Base-by-base conservation (phyloP, 352 stramenopile species). In the Globisporangium nagaii region DNA sequence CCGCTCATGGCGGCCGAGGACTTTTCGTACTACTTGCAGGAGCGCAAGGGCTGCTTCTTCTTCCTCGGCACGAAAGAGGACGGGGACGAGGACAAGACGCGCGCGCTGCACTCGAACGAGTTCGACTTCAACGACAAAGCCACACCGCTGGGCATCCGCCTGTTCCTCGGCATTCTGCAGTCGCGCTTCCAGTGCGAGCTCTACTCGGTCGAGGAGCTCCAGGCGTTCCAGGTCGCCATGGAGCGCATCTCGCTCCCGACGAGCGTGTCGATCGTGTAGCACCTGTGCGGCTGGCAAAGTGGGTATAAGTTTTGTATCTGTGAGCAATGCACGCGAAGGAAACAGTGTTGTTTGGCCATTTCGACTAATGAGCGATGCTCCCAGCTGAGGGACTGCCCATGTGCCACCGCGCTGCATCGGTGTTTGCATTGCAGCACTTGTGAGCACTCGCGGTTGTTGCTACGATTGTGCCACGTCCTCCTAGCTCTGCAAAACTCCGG, bases 1-100 rank as follows among this genome's bases (percentile, higher is more conserved):
- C 65, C 91, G 4, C 96, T 96, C 27, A 98, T 98, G 94, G 93
- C 92, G 5, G 88, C 83, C 6, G 94, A 98, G 70, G 94, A 98
- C 62, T 98, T 98, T 79, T 84, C 82, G 13, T 98, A 96, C 63
- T 94, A 78, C 53, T 51, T 94, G 27, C 79, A 88, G 28, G 75
- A 89, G 36, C 75, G 78, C 55, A 90, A 90, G 50, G 84, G 84
- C 37, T 94, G 84, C 57, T 92, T 89, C 52, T 92, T 91, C 51
- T 92, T 94, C 51, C 56, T 94, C 25, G 84, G 84, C 31, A 93
- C 80, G 17, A 91, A 89, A 53, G 80, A 89, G 37, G 64, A 79
- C 12, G 63, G 58, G 17, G 77, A 88, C 45, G 44, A 71, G 17
- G 69, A 77, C 35, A 80, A 85, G 46, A 65, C 60, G 24, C 78